These are phyloP conservation scores for Cenchrus purpureus DNA, from an alignment of 176 grass and related monocot genomes.

Conservation along the genomic window DNA sequence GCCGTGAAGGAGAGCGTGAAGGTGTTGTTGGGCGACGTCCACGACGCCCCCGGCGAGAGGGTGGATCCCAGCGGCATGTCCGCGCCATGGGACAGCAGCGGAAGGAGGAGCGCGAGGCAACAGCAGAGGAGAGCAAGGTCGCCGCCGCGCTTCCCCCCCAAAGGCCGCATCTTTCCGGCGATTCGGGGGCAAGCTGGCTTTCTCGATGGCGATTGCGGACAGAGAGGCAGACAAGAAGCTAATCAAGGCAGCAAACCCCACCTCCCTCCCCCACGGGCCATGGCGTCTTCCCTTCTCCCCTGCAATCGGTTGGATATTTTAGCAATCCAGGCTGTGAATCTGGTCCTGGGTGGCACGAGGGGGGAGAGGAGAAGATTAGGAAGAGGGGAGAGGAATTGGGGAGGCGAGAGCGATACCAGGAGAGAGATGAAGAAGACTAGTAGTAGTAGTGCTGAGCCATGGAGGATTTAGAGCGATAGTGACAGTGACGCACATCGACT, in stretches of 20 bases:
- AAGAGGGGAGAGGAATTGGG: background rate
- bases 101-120: conserved; percentile 26
- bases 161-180: conserved; percentile 50
- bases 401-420: background rate
- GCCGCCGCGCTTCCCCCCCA: background rate
- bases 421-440: background rate
- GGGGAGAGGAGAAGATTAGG: background rate
- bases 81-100: conserved; percentile 36
- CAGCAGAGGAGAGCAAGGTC: background rate
- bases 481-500: conserved; percentile 31
- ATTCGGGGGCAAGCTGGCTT: background rate
- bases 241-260: background rate
- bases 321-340: background rate
- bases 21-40: conserved; percentile 54
- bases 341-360: background rate
- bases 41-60: conserved; percentile 54
- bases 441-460: background rate
- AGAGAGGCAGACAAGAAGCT: background rate
- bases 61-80: conserved; percentile 71
- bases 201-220: conserved; percentile 6
- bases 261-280: conserved; percentile 14
- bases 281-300: background rate
- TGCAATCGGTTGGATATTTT: background rate
- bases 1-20: conserved; percentile 76
- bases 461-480: background rate